Evolutionary conservation across 805 yeast genomes (phyloP), one percentile per base, ranked within the genome.

Genomic region (Candida maltosa): DNA sequence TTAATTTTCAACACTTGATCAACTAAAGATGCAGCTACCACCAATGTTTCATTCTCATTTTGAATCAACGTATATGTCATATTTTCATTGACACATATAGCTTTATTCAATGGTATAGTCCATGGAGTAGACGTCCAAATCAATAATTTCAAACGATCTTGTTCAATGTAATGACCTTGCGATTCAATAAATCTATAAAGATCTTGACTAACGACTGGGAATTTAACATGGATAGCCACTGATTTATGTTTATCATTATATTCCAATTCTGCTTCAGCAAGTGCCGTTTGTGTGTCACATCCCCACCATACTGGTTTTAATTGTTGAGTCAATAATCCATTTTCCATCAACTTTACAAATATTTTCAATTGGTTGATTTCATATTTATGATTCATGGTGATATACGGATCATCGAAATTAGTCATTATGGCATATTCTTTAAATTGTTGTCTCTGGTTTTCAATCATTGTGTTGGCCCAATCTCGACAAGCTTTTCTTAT

Each of bases 71-170:
- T 74, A 53, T 93, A 93, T 0, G 56, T 52, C 37, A 85, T 62
- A 1, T 69, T 59, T 18, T 75, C 59, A 49, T 87, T 78, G 27
- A 83, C 70, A 29, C 93, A 81, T 28, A 93, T 77, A 0, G 97
- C 97, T 42, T 73, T 70, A 52, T 93, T 93, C 0, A 96, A 81
- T 4, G 87, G 85, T 21, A 93, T 68, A 0, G 99, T 93, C 99
- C 99, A 93, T 0, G 98, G 97, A 1, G 98, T 93, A 1, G 96
- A 89, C 0, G 99, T 93, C 99, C 99, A 93, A 38, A 93, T 87
- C 41, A 85, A 49, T 2, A 58, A 39, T n/a, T 45, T 38, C 14
- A 56, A 40, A 12, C 47, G 38, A 2, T 26, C 31, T 5, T 26
- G 8, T 9, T 26, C 26, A 12, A 31, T 28, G 4, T 16, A 14